Conservation (phyloP, 345 rosid species). For the Salix udensis region DNA sequence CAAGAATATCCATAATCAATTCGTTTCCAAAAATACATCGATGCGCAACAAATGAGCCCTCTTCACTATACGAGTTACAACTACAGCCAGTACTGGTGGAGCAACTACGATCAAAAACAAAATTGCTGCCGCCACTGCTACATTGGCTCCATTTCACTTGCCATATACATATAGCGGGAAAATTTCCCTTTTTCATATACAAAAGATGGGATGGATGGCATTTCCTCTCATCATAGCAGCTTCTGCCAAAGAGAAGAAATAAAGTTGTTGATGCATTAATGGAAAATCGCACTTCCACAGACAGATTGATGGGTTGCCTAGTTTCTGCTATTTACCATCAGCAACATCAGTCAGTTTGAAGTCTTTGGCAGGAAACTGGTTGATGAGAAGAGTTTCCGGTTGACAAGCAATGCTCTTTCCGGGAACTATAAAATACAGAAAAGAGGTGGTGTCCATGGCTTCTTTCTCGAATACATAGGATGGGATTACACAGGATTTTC, state of each 20-base stretch:
- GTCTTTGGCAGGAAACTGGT: slow-evolving; percentile 65
- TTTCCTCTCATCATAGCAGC: background rate
- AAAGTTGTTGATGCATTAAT: background rate
- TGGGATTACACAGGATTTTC: background rate
- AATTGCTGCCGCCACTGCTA: slow-evolving; percentile 45
- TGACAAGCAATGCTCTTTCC: slow-evolving; percentile 93
- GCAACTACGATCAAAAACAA: slow-evolving; percentile 44
- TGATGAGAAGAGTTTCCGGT: slow-evolving; percentile 85
- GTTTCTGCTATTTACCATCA: slow-evolving; percentile 87
- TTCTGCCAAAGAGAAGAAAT: slow-evolving; percentile 7
- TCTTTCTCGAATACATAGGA: slow-evolving; percentile 27
- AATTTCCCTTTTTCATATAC: background rate
- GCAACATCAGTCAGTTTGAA: slow-evolving; percentile 59
- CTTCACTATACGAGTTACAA: background rate
- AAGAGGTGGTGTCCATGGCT: slow-evolving; percentile 66
- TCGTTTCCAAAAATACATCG: background rate
- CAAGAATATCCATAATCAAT: background rate
- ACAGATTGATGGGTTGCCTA: slow-evolving; percentile 49
- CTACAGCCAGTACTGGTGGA: slow-evolving; percentile 10
- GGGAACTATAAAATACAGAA: slow-evolving; percentile 65
- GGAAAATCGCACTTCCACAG: slow-evolving; percentile 33
- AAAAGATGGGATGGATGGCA: background rate
- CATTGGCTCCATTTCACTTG: background rate
- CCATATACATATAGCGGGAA: background rate
- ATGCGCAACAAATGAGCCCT: background rate